Base-by-base conservation (phyloP, 108 stramenopile genomes). In the Cyclotella choctawhatcheeana region DNA sequence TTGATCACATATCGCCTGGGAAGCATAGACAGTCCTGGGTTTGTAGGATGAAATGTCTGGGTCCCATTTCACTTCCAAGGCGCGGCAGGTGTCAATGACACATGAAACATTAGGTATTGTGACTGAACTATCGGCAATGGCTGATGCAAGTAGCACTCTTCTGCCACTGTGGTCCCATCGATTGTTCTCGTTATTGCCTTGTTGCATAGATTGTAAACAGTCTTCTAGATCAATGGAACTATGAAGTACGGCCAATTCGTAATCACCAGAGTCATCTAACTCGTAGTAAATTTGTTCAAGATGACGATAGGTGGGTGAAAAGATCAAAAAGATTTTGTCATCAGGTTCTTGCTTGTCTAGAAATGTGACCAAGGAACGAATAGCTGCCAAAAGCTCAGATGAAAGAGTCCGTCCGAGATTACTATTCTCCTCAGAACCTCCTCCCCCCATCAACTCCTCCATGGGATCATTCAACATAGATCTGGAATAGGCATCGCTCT, bases 31-130 rank as follows among this genome's bases (percentile, higher is more conserved):
- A 0, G 84, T 77, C 27, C 30, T 74, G 5, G 76, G 35, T 13
- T 47, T 21, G 30, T 76, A 68, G 13, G 31, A 27, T 6, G 71
- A 62, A 4, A 25, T 45, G 22, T 76, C 63, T 21, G 65, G 20
- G 26, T 61, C 31, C 84, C 84, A 84, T 25, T 63, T 66, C 30
- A 84, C 84, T 60, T 81, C 66, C 32, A 84, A 55, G 4, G 77
- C 64, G 26, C 84, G 53, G 52, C 84, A 85, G 13, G 72, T 71
- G 72, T 85, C 84, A 64, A 85, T 85, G n/a, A 85, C 84, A 32
- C 61, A 64, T 4, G 76, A 64, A 6, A 85, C 84, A 33, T 68
- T 65, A 2, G 84, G 84, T 18, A 85, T 77, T 24, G 84, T 85
- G 27, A 85, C 45, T 29, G 76, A 78, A 4, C 75, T 77, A 34